A percentile compares a stretch with the other conserved stretches of the same genome.
Evolutionary conservation across 495 filamentous ascomycete species (phyloP).

Genomic region (Neurospora sp.): DNA sequence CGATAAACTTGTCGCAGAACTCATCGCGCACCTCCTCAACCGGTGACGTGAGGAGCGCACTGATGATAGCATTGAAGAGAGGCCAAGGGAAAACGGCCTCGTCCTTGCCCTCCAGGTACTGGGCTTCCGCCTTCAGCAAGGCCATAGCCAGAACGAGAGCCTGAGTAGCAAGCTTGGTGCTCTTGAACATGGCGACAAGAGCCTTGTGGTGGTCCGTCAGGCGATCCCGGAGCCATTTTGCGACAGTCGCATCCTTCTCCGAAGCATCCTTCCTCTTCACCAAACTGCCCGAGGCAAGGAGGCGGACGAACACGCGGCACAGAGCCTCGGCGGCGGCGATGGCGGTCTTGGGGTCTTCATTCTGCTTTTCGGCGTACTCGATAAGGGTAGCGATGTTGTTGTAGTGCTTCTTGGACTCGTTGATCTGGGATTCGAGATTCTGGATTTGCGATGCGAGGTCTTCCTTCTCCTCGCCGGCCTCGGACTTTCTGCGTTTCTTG

Average conservation of each 20-base stretch:
- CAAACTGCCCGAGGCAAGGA: constrained; percentile 68
- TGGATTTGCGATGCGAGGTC: constrained; percentile 48
- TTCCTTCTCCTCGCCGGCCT: constrained; percentile 24
- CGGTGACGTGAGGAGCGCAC: constrained; percentile 47
- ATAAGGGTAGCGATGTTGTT: constrained; percentile 81
- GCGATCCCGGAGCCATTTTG: constrained; percentile 68
- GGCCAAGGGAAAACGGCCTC: constrained; percentile 54
- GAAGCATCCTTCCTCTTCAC: constrained; percentile 49
- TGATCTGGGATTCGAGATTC: constrained; percentile 63
- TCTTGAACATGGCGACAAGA: constrained; percentile 44
- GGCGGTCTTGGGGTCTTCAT: constrained; percentile 25
- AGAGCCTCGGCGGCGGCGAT: constrained; percentile 65
- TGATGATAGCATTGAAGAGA: constrained; percentile 54
- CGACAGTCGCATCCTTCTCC: constrained; percentile 64
- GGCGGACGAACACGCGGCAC: constrained; percentile 78
- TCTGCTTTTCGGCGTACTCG: constrained; percentile 38
- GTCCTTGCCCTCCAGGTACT: constrained; percentile 47
- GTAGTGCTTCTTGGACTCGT: constrained; percentile 78
- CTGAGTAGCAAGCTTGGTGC: constrained; percentile 43
- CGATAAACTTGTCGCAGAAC: constrained; percentile 67
- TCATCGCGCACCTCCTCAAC: constrained; percentile 51
- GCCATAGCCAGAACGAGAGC: constrained; percentile 74
- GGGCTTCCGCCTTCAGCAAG: constrained; percentile 65
- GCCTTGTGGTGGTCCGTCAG: constrained; percentile 56
- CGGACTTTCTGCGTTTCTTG: constrained; percentile 40